Conservation (phyloP, 1,284 basidiomycete genomes). For the Microbotryum intermedium region DNA sequence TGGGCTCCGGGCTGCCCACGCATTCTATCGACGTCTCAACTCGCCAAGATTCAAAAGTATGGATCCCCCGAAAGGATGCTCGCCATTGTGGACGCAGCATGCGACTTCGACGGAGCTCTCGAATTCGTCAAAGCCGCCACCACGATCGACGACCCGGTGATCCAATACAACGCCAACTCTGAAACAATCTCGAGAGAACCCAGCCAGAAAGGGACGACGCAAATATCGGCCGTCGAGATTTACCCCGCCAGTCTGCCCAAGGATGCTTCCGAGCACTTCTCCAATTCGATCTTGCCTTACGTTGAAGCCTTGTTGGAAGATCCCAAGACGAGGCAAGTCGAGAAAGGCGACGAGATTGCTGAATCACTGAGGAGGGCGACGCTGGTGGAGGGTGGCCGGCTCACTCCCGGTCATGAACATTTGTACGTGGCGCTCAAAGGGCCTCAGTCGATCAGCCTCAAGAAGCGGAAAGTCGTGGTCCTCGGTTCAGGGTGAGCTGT, state of each 20-base stretch:
- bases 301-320: constrained; percentile 51
- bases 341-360: constrained; percentile 28
- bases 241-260: constrained; percentile 70
- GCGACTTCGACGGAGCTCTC: constrained; percentile 74
- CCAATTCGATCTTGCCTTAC: constrained; percentile 57
- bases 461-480: constrained; percentile 64
- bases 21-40: constrained; percentile 60
- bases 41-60: constrained; percentile 42
- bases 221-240: constrained; percentile 81
- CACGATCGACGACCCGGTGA: constrained; percentile 62
- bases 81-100: constrained; percentile 75
- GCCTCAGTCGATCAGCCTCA: constrained; percentile 36
- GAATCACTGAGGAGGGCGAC: constrained; percentile 58
- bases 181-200: constrained; percentile 30
- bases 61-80: constrained; percentile 51
- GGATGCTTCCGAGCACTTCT: constrained; percentile 72
- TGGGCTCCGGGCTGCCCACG: constrained; percentile 70
- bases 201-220: constrained; percentile 38
- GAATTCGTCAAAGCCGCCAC: constrained; percentile 67
- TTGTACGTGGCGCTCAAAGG: constrained; percentile 49
- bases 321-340: constrained; percentile 36
- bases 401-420: constrained; percentile 54
- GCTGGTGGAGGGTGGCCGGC: constrained; percentile 54
- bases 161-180: constrained; percentile 47
- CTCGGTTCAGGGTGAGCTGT: constrained; percentile 89